Base-by-base conservation (phyloP, 139 green algal species). In the Axilococcus clingmanii region DNA sequence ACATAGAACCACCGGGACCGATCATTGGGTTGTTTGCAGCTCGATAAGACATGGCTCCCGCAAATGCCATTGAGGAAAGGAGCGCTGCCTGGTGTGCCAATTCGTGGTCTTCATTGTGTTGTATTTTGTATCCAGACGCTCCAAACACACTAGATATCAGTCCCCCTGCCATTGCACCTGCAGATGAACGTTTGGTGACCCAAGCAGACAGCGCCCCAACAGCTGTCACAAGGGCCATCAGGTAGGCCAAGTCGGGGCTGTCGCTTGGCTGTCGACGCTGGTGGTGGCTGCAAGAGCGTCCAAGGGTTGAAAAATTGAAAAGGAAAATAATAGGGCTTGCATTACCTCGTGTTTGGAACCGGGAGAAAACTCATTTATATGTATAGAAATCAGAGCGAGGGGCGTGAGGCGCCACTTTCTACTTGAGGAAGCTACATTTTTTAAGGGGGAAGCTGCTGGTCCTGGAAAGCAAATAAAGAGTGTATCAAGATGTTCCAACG, bases 11-110 rank as follows among this genome's bases (percentile, higher is more conserved):
- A 5, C 60, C 60, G 1, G 60, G 60, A 11, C 60, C 60, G 5
- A 41, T 48, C 5, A 61, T 61, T 8, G 52, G 52, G 43, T 68
- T 68, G 12, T 15, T 25, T n/a, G 45, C 40, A 2, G 60, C 60
- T 2, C 60, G 42, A 55, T 68, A 68, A 12, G 53, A 49, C 60
- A 68, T 68, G 16, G 42, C 43, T 3, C 60, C 55, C 23, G 41
- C 31, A 43, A 55, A 63, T 5, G 33, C 29, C 4, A 68, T 40
- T 1, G 30, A 43, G 0, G 30, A 17, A 12, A 68, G 47, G 22
- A 68, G 52, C 46, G 24, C 44, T 7, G 55, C 40, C 43, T 68
- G 60, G 33, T 68, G 60, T 7, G 49, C 60, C 17, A 63, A 20
- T 55, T 68, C 52, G 16, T 68, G 60, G 24, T 46, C 48, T 23